Evolutionary conservation across 2,329 filamentous ascomycete genomes (phyloP).

Genomic region (Cytospora schulzeri): DNA sequence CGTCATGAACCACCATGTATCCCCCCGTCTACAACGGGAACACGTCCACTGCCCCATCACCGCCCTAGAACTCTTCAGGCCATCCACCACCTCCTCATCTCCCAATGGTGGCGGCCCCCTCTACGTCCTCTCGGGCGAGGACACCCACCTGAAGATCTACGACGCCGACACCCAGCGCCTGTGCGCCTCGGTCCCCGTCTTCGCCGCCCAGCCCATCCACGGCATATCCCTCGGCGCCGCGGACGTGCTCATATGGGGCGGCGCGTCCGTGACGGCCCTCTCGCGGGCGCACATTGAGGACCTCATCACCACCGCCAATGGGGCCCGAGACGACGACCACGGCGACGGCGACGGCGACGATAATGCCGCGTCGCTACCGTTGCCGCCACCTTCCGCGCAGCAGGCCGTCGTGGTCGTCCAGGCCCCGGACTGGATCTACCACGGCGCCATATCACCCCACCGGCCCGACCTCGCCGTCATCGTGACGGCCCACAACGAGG

Average conservation of each 20-base stretch:
- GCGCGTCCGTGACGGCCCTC: slow-evolving; percentile 55
- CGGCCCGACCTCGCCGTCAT: slow-evolving; percentile 54
- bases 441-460: slow-evolving; percentile 58
- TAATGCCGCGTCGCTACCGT: too few species aligned
- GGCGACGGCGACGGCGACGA: too few species aligned
- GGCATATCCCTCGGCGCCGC: slow-evolving; percentile 58
- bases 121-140: slow-evolving; percentile 62
- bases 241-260: slow-evolving; percentile 70
- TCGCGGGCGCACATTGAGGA: slow-evolving; percentile 37
- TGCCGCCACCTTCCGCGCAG: too few species aligned
- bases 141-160: slow-evolving; percentile 59
- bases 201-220: slow-evolving; percentile 72
- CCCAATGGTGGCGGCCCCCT: slow-evolving; percentile 34
- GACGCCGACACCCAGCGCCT: slow-evolving; percentile 41
- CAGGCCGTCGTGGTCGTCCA: slow-evolving; percentile 43
- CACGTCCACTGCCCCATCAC: slow-evolving; percentile 59
- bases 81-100: slow-evolving; percentile 9
- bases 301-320: slow-evolving; percentile 33
- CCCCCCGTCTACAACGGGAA: slow-evolving; percentile 34
- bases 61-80: slow-evolving; percentile 55
- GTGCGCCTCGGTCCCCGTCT: slow-evolving; percentile 53
- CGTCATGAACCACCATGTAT: slow-evolving; percentile 22
- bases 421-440: slow-evolving; percentile 77
- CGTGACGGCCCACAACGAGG: slow-evolving; percentile 85
- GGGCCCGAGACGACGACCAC: too few species aligned